phyloP scores from a whole-genome alignment of 768 basidiomycete species.

The Trichaptum fuscoviolaceum region DNA sequence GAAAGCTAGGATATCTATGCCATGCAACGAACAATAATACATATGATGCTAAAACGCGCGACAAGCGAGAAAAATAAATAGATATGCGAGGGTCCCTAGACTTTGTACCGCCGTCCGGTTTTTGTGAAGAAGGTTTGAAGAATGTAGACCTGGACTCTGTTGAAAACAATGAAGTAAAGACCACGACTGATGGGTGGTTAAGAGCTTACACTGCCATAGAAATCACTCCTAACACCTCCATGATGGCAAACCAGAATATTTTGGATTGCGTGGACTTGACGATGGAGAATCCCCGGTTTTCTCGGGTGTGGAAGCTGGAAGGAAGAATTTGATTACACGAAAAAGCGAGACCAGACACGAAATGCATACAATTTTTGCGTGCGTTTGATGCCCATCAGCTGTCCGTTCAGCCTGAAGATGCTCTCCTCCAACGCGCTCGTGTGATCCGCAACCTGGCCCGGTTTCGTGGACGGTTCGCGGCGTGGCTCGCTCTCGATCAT shows the following conservation, averaged over 20 bases:
- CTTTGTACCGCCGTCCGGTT: constrained; percentile 85
- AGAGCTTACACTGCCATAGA: constrained; percentile 80
- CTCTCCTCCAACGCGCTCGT: constrained; percentile 94
- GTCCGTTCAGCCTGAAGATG: constrained; percentile 82
- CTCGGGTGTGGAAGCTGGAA: constrained; percentile 47
- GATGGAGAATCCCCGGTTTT: constrained; percentile 89
- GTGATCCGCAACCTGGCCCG: constrained; percentile 85
- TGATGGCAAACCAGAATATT: constrained; percentile 89
- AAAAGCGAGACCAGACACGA: not conserved
- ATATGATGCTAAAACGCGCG: not conserved
- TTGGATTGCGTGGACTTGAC: constrained; percentile 83
- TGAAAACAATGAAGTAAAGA: not conserved
- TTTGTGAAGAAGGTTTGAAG: constrained; percentile 97
- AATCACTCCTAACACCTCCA: constrained; percentile 74
- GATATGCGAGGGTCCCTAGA: constrained; percentile 34
- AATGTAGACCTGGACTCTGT: constrained; percentile 83
- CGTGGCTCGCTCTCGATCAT: constrained; percentile 98
- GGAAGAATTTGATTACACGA: not conserved
- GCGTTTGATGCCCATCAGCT: constrained; percentile 85
- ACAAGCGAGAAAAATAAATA: not conserved
- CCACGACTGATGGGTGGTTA: not conserved
- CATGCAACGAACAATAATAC: not conserved
- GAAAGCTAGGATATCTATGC: not conserved
- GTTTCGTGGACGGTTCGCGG: constrained; percentile 81
- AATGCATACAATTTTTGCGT: constrained; percentile 88